phyloP scores from a whole-genome alignment of 768 basidiomycete species.

The Boletellus emodensis region DNA sequence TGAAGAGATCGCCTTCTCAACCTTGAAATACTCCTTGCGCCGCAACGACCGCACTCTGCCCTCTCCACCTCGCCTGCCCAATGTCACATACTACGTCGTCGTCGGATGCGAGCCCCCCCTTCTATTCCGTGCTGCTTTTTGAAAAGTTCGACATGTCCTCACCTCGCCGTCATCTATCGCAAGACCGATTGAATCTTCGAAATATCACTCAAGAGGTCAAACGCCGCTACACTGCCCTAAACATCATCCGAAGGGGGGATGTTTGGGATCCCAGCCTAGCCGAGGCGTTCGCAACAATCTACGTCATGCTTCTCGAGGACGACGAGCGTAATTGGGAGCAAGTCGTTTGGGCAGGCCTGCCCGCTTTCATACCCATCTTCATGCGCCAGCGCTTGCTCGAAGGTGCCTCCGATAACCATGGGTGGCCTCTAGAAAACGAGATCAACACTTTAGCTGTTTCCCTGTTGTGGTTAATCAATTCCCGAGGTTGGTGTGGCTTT shows the following conservation, averaged over 20 bases:
- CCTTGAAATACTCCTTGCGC: constrained; percentile 26
- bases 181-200: constrained; percentile 21
- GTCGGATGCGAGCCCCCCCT: constrained; percentile 24
- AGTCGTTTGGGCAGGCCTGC: constrained; percentile 42
- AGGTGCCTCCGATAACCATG: constrained; percentile 35
- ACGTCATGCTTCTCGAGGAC: constrained; percentile 57
- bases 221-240: constrained; percentile 43
- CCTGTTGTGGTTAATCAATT: constrained; percentile 46
- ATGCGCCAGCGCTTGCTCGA: constrained; percentile 39
- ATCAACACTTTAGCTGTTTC: constrained; percentile 44
- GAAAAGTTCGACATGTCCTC: constrained; percentile 48
- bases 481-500: constrained; percentile 17
- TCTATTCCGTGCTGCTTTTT: constrained; percentile 40
- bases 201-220: constrained; percentile 43
- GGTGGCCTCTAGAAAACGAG: constrained; percentile 49
- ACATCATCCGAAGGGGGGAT: constrained; percentile 38
- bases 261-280: constrained; percentile 36
- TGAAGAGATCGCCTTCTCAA: constrained; percentile 34
- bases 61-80: constrained; percentile 34
- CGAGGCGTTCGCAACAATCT: constrained; percentile 50
- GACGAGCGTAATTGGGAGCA: constrained; percentile 47
- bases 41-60: constrained; percentile 32
- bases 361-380: constrained; percentile 38
- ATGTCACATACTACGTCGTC: constrained; percentile 26
- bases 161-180: constrained; percentile 37